Evolutionary conservation across 2,329 filamentous ascomycete species (phyloP), one percentile per base, ranked within the genome.

Genomic region (Blastomyces gilchristii): DNA sequence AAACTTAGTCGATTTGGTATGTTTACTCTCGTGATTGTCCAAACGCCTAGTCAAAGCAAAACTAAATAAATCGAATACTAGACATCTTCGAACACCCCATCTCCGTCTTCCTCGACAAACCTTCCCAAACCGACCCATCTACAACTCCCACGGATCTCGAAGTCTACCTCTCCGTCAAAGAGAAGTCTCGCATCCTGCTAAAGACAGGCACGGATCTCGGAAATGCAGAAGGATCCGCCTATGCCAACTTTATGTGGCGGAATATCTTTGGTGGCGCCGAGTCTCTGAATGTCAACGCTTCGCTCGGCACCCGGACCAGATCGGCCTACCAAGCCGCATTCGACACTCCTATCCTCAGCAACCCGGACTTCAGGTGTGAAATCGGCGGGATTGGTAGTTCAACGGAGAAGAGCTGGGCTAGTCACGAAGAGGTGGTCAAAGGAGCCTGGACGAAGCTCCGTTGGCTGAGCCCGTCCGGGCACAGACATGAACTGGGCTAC

Each of bases 241-340:
- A 96, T 72, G 87, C 90, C 68, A 93, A 94, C 68, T 82, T 91
- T 54, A 82, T 93, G 60, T 87, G 91, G 80, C 87, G 94, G 68
- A 99, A 99, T 76, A 83, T 99, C 64, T 90, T 99, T 73, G 94
- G 94, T 60, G 94, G 94, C 49, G 94, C 92, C 31, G 94, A 99
- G 79, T 89, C 88, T 63, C 78, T 99, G 66, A 90, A 90, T 61
- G 79, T 96, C 64, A 93, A 96, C 71, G 92, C 90, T 58, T 92
- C 91, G 41, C 80, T 92, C 31, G 94, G 94, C 63, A 97, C 93
- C 7, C 85, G 94, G 54, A 97, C 94, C 37, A 83, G 91, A 58
- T 96, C 91, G 2, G 89, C 93, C 34, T 97, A 97, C 77, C 92
- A 90, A 67, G 90, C 90, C 62, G 87, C 86, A 63, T 88, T 97